These are phyloP conservation scores for Solanum peruvianum DNA, from an alignment of 257 asterid species.

Conservation along the genomic window DNA sequence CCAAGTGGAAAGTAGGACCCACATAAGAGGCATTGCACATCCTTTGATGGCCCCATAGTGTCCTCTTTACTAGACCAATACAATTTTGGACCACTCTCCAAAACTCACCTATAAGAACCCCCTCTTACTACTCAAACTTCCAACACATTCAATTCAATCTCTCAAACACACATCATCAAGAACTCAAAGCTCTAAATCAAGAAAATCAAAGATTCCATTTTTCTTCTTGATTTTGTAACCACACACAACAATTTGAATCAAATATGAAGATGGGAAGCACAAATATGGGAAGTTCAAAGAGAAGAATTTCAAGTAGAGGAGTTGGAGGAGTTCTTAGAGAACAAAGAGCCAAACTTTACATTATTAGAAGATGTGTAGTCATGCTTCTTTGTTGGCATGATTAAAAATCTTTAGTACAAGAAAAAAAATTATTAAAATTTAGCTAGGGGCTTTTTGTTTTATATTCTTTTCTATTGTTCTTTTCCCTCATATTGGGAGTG, in stretches of 20 bases:
- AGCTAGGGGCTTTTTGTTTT: neutral
- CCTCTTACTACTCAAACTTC: neutral
- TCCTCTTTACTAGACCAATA: slow-evolving; percentile 48
- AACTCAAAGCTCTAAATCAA: neutral
- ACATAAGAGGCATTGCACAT: slow-evolving; percentile 50
- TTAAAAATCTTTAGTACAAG: neutral
- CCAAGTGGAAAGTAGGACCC: slow-evolving; percentile 35
- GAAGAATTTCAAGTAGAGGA: slow-evolving; percentile 64
- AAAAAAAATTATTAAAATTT: too few relatives aligned
- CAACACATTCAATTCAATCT: neutral
- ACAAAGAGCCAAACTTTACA: slow-evolving; percentile 76
- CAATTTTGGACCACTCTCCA: slow-evolving; percentile 22
- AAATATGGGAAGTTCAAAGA: slow-evolving; percentile 36
- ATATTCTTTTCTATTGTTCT: neutral
- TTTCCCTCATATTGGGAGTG: neutral
- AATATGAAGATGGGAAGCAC: slow-evolving; percentile 25
- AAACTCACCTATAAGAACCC: slow-evolving; percentile 30
- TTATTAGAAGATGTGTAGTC: slow-evolving; percentile 69
- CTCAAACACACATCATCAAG: neutral
- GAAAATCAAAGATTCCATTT: neutral
- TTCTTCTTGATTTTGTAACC: neutral
- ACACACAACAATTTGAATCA: slow-evolving; percentile 11
- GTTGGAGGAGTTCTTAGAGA: slow-evolving; percentile 67
- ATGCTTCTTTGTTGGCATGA: slow-evolving; percentile 87
- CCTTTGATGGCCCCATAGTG: slow-evolving; percentile 49